Evolutionary conservation across 257 asterid species (phyloP), one percentile per base, ranked within the genome.

Genomic region (Fraxinus americana): DNA sequence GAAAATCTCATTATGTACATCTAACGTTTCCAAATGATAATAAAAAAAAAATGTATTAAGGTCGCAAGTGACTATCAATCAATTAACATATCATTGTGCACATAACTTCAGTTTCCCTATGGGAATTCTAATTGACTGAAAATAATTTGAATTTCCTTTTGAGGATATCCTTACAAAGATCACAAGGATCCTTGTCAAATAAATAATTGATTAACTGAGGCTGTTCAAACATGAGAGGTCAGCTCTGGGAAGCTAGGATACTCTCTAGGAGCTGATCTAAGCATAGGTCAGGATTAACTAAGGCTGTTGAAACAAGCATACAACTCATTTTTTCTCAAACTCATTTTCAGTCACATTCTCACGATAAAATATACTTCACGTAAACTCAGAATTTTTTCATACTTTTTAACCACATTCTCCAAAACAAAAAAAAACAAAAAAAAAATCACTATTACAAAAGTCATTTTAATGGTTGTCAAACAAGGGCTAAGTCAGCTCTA

Each of bases 31-130:
- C 66, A 70, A 57, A 43, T 77, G 63, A 67, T 70, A 23, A 39
- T 71, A 84, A 67, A 59, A 69, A 67, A 59, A 69, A 30, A 78
- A 71, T 71, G 41, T 21, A 71, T 41, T 52, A 68, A 72, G 36
- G 77, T 35, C 39, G 17, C 35, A 14, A 54, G 72, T 63, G 73
- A 67, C 71, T 67, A n/a, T 23, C 75, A 30, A 80, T 61, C 19
- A 59, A 54, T 30, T 27, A n/a, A 75, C 19, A 72, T 0, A 76
- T 75, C 52, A 36, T 23, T 43, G 50, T 5, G 52, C 70, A 72
- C 45, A 39, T 27, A 71, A 78, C 75, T 63, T 63, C 21, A 27
- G 17, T 63, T 63, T 63, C 69, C 9, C 68, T 25, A 9, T 70
- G 41, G 54, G 70, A 73, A 61, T 59, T 67, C 17, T 21, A 71